phyloP scores from a whole-genome alignment of 208 protist species.

The Crithidia mellificae region DNA sequence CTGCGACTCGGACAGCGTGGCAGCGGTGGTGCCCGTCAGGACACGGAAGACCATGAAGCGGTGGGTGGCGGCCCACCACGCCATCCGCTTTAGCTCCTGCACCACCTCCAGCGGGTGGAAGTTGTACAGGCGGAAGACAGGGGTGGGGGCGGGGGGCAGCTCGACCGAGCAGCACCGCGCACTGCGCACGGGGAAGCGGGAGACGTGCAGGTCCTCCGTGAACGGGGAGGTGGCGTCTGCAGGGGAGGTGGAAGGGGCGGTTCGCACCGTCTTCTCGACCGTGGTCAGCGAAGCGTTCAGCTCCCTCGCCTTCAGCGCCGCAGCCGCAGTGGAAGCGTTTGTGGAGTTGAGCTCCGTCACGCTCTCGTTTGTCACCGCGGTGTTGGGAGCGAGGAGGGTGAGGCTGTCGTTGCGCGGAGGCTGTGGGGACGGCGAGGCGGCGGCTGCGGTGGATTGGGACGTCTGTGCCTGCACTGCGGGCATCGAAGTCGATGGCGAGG shows the following conservation, averaged over 20 bases:
- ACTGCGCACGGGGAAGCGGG: constrained; percentile 7
- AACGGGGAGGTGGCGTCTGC: constrained; percentile 8
- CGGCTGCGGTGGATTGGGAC: background rate
- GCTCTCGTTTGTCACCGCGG: too few species aligned
- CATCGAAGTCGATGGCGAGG: background rate
- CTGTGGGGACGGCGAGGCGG: constrained; percentile 1
- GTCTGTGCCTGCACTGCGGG: too few species aligned
- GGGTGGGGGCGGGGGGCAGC: constrained; percentile 8
- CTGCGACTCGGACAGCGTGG: background rate
- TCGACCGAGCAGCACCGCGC: constrained; percentile 9
- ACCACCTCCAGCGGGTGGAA: constrained; percentile 20
- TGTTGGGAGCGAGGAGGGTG: too few species aligned
- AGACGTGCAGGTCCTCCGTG: constrained; percentile 13
- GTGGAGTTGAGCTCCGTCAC: too few species aligned
- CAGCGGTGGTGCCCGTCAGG: constrained; percentile 12
- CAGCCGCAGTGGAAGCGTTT: too few species aligned
- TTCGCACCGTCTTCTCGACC: background rate
- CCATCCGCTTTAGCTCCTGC: constrained; percentile 21
- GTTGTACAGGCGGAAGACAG: constrained; percentile 15
- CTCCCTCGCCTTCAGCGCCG: too few species aligned
- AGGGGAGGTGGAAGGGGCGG: background rate
- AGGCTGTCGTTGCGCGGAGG: background rate
- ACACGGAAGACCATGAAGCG: constrained; percentile 15
- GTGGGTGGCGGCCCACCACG: constrained; percentile 17
- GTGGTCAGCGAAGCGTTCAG: background rate